These are phyloP conservation scores for Rhodomyrtus tomentosa DNA, from an alignment of 345 rosid species.

Conservation along the genomic window DNA sequence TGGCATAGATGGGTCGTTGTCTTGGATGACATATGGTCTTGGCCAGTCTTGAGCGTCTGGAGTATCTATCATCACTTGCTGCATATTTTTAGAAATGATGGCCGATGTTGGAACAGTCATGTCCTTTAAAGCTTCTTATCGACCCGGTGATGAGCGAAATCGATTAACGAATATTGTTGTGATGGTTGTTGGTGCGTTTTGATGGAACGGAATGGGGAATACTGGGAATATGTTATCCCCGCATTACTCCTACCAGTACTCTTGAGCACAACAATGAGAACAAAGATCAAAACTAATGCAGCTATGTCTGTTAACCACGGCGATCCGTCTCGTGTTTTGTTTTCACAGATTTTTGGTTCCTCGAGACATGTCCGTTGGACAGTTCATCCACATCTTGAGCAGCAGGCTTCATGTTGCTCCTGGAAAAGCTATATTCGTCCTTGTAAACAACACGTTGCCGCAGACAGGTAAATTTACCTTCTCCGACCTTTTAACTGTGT, in stretches of 20 bases:
- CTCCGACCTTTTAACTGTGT: not conserved
- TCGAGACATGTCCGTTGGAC: slow-evolving; percentile 84
- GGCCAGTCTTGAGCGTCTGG: not conserved
- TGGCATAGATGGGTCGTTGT: not conserved
- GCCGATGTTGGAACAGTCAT: not conserved
- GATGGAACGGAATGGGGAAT: not conserved
- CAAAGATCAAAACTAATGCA: not conserved
- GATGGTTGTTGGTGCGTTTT: not conserved
- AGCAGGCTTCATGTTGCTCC: slow-evolving; percentile 50
- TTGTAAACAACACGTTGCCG: slow-evolving; percentile 70
- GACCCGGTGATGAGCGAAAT: not conserved
- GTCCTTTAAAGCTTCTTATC: not conserved
- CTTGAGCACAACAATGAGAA: not conserved
- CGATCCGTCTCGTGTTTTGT: not conserved
- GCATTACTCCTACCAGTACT: not conserved
- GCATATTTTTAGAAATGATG: not conserved
- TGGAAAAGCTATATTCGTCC: slow-evolving; percentile 71
- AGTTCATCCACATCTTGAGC: slow-evolving; percentile 66
- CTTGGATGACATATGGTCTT: not conserved
- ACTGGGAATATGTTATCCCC: not conserved
- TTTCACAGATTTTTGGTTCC: slow-evolving; percentile 65
- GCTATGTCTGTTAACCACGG: not conserved
- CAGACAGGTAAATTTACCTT: slow-evolving; percentile 39
- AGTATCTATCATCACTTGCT: not conserved
- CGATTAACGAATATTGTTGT: not conserved